phyloP scores from a whole-genome alignment of 345 rosid species.

The Corchorus capsularis region DNA sequence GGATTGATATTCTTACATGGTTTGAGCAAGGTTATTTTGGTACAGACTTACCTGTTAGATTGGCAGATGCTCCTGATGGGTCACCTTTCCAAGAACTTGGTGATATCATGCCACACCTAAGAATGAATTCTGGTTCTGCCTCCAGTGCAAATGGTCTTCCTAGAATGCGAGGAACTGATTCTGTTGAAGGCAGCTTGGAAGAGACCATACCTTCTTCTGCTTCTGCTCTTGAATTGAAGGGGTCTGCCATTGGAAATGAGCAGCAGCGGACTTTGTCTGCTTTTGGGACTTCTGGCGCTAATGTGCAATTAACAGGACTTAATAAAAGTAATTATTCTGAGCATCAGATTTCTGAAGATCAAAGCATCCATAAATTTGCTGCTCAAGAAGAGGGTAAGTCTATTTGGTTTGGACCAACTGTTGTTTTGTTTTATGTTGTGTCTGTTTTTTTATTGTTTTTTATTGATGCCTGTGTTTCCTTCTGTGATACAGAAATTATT shows the following conservation, averaged over 20 bases:
- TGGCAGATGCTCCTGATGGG: conserved; percentile 74
- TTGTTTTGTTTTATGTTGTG: conserved; percentile 21
- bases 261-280: conserved; percentile 26
- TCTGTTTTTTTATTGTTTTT: neutral
- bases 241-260: conserved; percentile 17
- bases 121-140: conserved; percentile 19
- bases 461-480: conserved; percentile 14
- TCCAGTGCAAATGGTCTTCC: neutral
- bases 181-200: conserved; percentile 9
- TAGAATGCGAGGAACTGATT: conserved; percentile 26
- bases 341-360: conserved; percentile 26
- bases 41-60: conserved; percentile 72
- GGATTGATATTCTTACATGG: conserved; percentile 81
- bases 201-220: neutral
- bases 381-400: conserved; percentile 53
- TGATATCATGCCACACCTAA: conserved; percentile 66
- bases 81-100: conserved; percentile 72
- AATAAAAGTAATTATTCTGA: conserved; percentile 20
- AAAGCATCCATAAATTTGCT: conserved; percentile 33
- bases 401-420: neutral
- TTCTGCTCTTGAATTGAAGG: conserved; percentile 23
- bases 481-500: conserved; percentile 44
- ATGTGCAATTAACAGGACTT: conserved; percentile 23
- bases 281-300: conserved; percentile 21
- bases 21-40: conserved; percentile 94